Percentiles rank a stretch among this genome's conserved stretches.
phyloP scores from a whole-genome alignment of 768 basidiomycete genomes.

The Leccinellum luteum region DNA sequence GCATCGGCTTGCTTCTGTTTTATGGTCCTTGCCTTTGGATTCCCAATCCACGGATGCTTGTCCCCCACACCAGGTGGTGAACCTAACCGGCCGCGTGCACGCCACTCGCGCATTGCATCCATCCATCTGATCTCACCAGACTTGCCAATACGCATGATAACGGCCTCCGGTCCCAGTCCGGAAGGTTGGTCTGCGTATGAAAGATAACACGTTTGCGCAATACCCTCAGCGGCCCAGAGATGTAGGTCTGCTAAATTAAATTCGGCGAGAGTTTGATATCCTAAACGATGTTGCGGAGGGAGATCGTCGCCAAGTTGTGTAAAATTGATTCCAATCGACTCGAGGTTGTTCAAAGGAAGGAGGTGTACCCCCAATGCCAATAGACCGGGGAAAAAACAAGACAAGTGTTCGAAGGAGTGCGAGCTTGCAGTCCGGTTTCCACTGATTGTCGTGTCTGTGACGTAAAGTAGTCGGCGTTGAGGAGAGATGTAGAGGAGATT shows the following conservation, averaged over 20 bases:
- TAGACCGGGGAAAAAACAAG: constrained; percentile 76
- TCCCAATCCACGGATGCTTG: constrained; percentile 28
- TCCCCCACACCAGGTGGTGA: constrained; percentile 54
- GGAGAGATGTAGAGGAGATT: constrained; percentile 68
- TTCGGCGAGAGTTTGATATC: constrained; percentile 38
- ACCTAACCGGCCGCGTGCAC: constrained; percentile 41
- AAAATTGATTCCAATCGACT: constrained; percentile 45
- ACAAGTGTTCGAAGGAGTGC: constrained; percentile 66
- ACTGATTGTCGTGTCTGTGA: constrained; percentile 47
- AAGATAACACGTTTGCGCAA: constrained; percentile 68
- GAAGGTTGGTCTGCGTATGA: constrained; percentile 69
- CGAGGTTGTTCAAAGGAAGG: constrained; percentile 54
- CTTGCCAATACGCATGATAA: constrained; percentile 35
- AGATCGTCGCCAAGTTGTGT: constrained; percentile 33
- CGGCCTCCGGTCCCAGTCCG: constrained; percentile 64
- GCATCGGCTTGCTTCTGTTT: constrained; percentile 22
- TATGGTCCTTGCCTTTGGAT: constrained; percentile 17
- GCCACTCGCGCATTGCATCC: constrained; percentile 45
- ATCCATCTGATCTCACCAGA: constrained; percentile 26
- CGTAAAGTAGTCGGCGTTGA: constrained; percentile 62
- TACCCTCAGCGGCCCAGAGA: constrained; percentile 72
- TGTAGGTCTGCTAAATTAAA: constrained; percentile 64
- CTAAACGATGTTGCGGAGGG: constrained; percentile 20
- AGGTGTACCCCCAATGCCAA: constrained; percentile 68
- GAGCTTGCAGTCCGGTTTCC: constrained; percentile 35